Percentiles rank a stretch among this genome's conserved stretches.
These are phyloP conservation scores for Exserohilum turcica DNA, from an alignment of 2,329 filamentous ascomycete species.

Conservation along the genomic window DNA sequence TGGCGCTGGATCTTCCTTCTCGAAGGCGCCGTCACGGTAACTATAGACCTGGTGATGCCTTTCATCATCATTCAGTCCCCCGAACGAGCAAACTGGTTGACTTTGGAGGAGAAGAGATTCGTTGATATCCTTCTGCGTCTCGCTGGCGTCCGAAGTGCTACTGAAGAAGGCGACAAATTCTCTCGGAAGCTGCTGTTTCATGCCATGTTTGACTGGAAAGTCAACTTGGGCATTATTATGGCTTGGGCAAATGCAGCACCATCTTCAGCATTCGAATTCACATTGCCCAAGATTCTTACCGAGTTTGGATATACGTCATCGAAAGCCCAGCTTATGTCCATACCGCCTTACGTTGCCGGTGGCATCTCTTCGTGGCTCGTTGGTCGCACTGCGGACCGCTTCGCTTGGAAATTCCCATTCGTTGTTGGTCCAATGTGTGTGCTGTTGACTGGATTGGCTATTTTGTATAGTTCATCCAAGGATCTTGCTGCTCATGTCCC, in stretches of 20 bases:
- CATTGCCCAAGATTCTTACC: constrained; percentile 33
- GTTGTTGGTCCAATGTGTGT: constrained; percentile 43
- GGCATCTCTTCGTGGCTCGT: constrained; percentile 32
- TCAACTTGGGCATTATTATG: not conserved
- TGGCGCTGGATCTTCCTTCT: constrained; percentile 55
- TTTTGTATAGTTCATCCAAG: constrained; percentile 50
- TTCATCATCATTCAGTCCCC: not conserved
- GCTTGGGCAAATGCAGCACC: not conserved
- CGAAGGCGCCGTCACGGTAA: constrained; percentile 46
- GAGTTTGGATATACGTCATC: constrained; percentile 38
- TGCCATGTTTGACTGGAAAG: not conserved
- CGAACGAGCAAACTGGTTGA: not conserved
- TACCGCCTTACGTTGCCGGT: constrained; percentile 34
- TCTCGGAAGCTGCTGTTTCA: not conserved
- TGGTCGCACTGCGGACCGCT: constrained; percentile 30
- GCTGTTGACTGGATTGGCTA: constrained; percentile 31
- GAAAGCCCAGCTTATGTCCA: constrained; percentile 38
- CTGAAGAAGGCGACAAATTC: not conserved
- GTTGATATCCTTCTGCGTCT: constrained; percentile 43
- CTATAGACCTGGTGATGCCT: constrained; percentile 13
- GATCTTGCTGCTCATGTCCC: constrained; percentile 50
- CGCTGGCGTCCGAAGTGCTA: not conserved
- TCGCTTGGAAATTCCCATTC: constrained; percentile 29
- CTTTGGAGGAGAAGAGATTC: not conserved
- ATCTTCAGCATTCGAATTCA: not conserved